Evolutionary conservation across 140 eudicot species (phyloP).

Genomic region (Anethum foeniculum): DNA sequence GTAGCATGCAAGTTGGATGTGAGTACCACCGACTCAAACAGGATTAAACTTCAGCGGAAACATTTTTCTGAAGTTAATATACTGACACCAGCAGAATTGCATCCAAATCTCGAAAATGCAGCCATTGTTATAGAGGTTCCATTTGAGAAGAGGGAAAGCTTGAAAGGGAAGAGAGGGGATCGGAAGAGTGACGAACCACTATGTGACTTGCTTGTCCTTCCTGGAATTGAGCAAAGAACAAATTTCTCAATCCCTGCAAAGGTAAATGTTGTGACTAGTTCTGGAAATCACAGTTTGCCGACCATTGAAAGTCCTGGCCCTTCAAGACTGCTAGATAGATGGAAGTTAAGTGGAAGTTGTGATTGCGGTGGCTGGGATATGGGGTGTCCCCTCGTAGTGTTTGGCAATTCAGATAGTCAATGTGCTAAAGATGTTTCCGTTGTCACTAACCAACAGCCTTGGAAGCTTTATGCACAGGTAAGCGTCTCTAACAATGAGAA

Average conservation of each 20-base stretch:
- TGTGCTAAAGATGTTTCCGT: conserved; percentile 23
- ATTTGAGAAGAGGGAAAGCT: conserved; percentile 64
- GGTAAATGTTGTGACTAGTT: conserved; percentile 65
- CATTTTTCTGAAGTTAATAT: conserved; percentile 24
- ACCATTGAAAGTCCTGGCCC: conserved; percentile 52
- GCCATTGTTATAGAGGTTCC: conserved; percentile 71
- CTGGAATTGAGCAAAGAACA: conserved; percentile 28
- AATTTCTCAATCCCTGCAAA: conserved; percentile 28
- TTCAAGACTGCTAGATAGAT: conserved; percentile 67
- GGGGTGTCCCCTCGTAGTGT: conserved; percentile 68
- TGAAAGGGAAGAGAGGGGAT: conserved; percentile 46
- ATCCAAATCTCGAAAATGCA: conserved; percentile 70
- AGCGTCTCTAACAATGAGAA: neutral
- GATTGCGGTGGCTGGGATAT: conserved; percentile 99
- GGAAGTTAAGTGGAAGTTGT: conserved; percentile 83
- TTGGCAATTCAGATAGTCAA: conserved; percentile 32
- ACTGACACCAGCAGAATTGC: conserved; percentile 48
- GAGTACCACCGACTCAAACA: conserved; percentile 26
- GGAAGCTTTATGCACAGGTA: conserved; percentile 63
- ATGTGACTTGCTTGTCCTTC: conserved; percentile 24
- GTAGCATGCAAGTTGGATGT: conserved; percentile 26
- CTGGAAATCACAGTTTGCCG: conserved; percentile 76
- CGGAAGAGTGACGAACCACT: conserved; percentile 16
- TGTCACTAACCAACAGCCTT: conserved; percentile 17
- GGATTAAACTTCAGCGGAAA: conserved; percentile 23